Percentiles rank a stretch among this genome's conserved stretches.
phyloP scores from a whole-genome alignment of 176 grass and related monocot genomes.

The Bonia amplexicaulis region DNA sequence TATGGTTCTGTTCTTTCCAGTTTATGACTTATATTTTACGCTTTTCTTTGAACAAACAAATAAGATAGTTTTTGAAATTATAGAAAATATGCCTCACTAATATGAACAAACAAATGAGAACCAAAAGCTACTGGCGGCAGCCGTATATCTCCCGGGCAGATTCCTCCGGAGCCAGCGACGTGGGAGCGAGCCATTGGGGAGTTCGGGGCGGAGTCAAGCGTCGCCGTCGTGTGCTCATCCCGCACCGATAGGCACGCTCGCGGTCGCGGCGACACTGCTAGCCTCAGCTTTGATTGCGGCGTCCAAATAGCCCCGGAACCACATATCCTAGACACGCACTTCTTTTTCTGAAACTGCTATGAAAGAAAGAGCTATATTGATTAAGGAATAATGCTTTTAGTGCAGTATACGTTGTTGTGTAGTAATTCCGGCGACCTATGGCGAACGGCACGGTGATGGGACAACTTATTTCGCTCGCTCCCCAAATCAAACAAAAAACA shows the following conservation, averaged over 20 bases:
- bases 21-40: no score
- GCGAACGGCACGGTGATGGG: not conserved
- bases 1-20: rapidly evolving
- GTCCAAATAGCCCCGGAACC: not conserved
- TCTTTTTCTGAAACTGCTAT: no score
- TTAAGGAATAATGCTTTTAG: no score
- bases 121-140: no score
- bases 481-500: not conserved
- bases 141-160: not conserved
- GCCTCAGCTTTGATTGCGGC: not conserved
- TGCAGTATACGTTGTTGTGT: no score
- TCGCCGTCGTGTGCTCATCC: not conserved
- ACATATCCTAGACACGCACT: not conserved
- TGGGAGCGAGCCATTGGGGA: not conserved
- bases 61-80: rapidly evolving
- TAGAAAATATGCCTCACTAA: no score
- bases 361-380: no score
- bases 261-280: not conserved
- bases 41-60: no score
- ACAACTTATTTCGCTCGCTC: not conserved
- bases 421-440: no score
- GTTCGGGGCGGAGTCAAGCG: not conserved
- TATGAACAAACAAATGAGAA: no score
- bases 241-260: not conserved
- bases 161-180: not conserved